These are phyloP conservation scores for Nemophila menziesii DNA, from an alignment of 257 asterid genomes.

Conservation along the genomic window DNA sequence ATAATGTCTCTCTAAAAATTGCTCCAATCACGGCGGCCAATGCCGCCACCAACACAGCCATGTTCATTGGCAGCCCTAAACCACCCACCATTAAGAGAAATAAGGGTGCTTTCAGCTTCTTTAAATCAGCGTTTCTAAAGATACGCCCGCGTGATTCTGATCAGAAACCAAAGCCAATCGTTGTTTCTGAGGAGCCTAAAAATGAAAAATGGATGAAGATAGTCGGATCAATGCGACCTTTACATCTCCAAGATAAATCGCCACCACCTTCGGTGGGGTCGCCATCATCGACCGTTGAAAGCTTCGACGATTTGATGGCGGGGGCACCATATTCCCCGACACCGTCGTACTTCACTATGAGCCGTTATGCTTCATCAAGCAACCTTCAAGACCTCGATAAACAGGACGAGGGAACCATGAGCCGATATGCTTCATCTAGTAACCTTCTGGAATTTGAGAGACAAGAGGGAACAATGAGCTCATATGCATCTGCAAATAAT, in stretches of 20 bases:
- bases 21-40: background rate
- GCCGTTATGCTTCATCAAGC: constrained; percentile 26
- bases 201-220: constrained; percentile 45
- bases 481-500: too few relatives aligned
- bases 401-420: constrained; percentile 2
- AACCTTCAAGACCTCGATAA: constrained; percentile 23
- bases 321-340: constrained; percentile 10
- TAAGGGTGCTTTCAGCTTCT: constrained; percentile 36
- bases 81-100: constrained; percentile 19
- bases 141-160: constrained; percentile 16
- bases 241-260: constrained; percentile 42
- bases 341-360: constrained; percentile 13
- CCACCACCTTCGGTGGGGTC: constrained; percentile 15
- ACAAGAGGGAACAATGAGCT: background rate
- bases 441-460: constrained; percentile 17
- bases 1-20: background rate
- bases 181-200: constrained; percentile 11
- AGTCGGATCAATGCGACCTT: constrained; percentile 64
- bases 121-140: constrained; percentile 39
- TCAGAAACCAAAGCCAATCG: background rate
- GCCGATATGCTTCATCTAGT: constrained; percentile 30
- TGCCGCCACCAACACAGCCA: background rate
- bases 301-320: background rate
- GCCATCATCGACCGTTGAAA: constrained; percentile 4
- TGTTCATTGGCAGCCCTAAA: background rate